Conservation (phyloP, 1,284 basidiomycete species). For the Cryptococcus floricola region DNA sequence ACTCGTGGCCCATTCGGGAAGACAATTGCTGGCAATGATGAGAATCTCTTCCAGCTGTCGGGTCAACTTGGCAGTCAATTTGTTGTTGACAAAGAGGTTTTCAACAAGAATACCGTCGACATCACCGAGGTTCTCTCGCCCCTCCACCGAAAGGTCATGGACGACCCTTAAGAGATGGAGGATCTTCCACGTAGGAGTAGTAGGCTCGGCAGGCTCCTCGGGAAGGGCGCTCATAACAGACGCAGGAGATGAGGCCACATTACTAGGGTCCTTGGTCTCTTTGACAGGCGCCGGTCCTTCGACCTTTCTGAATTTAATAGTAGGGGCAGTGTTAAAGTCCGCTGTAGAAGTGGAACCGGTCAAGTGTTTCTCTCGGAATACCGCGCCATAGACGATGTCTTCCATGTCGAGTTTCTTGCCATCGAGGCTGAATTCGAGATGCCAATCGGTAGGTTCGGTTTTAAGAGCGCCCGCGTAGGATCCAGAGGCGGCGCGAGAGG, state of each 20-base stretch:
- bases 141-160: constrained; percentile 67
- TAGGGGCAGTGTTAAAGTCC: constrained; percentile 20
- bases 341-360: constrained; percentile 8
- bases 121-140: constrained; percentile 19
- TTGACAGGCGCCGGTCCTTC: constrained; percentile 64
- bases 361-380: constrained; percentile 56
- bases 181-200: constrained; percentile 83
- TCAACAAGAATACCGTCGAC: constrained; percentile 56
- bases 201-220: constrained; percentile 69
- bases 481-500: constrained; percentile 51
- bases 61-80: constrained; percentile 95
- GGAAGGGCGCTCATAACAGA: constrained; percentile 47
- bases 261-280: constrained; percentile 2
- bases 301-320: constrained; percentile 86
- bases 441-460: constrained; percentile 89
- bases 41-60: constrained; percentile 96
- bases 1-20: constrained; percentile 95
- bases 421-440: constrained; percentile 90
- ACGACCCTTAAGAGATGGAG: constrained; percentile 83
- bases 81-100: constrained; percentile 92
- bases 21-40: constrained; percentile 93
- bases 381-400: constrained; percentile 91
- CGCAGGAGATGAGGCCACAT: constrained; percentile 32
- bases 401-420: constrained; percentile 76
- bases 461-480: constrained; percentile 95